phyloP scores from a whole-genome alignment of 2,329 filamentous ascomycete species.

The Cryphonectria parasitica region DNA sequence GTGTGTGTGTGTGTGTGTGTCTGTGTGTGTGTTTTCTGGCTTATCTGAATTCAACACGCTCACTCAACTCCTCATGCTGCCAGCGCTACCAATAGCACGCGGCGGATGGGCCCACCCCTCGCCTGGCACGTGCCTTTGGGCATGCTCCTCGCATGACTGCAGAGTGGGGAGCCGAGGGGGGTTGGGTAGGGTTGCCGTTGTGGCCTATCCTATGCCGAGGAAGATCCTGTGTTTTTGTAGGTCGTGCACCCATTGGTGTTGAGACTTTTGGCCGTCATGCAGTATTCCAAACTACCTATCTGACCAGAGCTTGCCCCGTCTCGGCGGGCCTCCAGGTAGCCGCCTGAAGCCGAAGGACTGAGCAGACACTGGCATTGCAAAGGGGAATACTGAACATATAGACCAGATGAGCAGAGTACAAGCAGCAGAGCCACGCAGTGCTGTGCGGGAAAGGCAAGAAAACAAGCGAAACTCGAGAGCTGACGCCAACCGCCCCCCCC shows the following conservation, averaged over 20 bases:
- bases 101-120: neutral
- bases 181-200: neutral
- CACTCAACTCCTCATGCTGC: neutral
- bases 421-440: too few relatives aligned
- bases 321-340: too few relatives aligned
- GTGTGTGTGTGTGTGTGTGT: neutral
- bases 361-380: too few relatives aligned
- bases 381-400: too few relatives aligned
- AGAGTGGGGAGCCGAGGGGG: slow-evolving; percentile 7
- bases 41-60: slow-evolving; percentile 4
- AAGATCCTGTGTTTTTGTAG: neutral
- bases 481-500: too few relatives aligned
- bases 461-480: too few relatives aligned
- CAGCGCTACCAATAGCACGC: neutral
- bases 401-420: too few relatives aligned
- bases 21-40: slow-evolving; percentile 1
- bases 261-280: neutral
- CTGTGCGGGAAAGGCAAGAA: too few relatives aligned
- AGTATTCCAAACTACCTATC: neutral
- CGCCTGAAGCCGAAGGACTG: too few relatives aligned
- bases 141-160: slow-evolving; percentile 8
- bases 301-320: too few relatives aligned
- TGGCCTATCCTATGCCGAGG: neutral
- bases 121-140: neutral
- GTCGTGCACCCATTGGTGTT: neutral